Evolutionary conservation across 2,329 filamentous ascomycete genomes (phyloP), one percentile per base, ranked within the genome.

Genomic region (Cordyceps sp.): DNA sequence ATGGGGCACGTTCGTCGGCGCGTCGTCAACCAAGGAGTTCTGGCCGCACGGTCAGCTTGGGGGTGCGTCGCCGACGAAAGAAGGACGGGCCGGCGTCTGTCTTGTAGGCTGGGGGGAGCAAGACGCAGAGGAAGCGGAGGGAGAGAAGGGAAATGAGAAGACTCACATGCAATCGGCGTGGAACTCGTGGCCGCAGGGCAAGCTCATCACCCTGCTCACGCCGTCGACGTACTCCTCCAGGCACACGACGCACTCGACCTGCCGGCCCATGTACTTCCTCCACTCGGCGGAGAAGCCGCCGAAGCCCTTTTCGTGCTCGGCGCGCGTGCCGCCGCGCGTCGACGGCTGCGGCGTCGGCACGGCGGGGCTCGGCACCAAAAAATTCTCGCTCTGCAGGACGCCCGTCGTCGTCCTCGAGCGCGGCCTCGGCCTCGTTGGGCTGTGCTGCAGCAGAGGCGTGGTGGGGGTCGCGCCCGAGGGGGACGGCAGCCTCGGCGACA

Each of bases 131-230:
- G 15, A 17, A 6, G 15, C 9, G 26, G n/a, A 17, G 6, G 15
- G 15, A 3, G 10, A 12, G 8, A 27, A 29, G 17, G 29, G 20
- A n/a, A n/a, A n/a, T n/a, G n/a, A 19, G 29, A 10, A 26, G 12
- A 79, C 85, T 78, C 60, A 93, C 85, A 98, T 96, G 85, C 90
- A 98, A 50, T 93, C 85, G 19, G 68, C 88, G 54, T 98, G 90
- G 55, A 96, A 98, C 48, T 98, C 90, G 52, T 98, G 90, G 23
- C 90, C 90, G 55, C 90, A 98, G 8, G 90, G 90, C 36, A 98
- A 59, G 49, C 85, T 92, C 90, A 98, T 98, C 25, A 98, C 88
- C 47, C 75, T 73, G 52, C 85, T 93, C 45, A 94, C 76, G 25
- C 90, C 90, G 53, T 94, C 86, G 16, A 93, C 66, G 47, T 96